phyloP scores from a whole-genome alignment of 2,329 filamentous ascomycete species.

The Thermoascus crustaceus region DNA sequence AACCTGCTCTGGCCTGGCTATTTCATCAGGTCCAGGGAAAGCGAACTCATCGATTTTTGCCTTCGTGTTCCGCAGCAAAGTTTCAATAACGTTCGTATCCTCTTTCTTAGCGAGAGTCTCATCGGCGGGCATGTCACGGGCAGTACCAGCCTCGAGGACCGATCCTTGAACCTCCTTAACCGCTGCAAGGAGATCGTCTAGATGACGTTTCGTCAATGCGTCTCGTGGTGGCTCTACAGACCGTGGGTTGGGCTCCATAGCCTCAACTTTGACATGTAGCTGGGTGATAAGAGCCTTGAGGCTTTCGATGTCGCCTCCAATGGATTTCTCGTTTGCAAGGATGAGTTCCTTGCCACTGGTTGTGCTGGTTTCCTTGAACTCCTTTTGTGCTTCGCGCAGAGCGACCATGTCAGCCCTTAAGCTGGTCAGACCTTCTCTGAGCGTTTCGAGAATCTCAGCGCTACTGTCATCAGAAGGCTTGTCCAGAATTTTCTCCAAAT shows the following conservation, averaged over 20 bases:
- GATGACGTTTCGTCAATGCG: conserved; percentile 38
- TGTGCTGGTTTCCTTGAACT: conserved; percentile 43
- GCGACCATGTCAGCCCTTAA: conserved; percentile 71
- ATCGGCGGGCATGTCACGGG: conserved; percentile 28
- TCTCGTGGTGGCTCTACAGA: conserved; percentile 31
- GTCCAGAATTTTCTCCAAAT: conserved; percentile 65
- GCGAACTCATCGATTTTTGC: conserved; percentile 74
- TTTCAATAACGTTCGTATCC: conserved; percentile 85
- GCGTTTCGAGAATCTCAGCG: conserved; percentile 79
- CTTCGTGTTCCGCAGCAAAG: conserved; percentile 81
- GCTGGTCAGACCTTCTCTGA: conserved; percentile 71
- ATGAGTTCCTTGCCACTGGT: conserved; percentile 49
- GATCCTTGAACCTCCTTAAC: conserved; percentile 50
- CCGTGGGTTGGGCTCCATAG: conserved; percentile 50
- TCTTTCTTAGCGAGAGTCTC: conserved; percentile 62
- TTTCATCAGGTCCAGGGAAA: conserved; percentile 55
- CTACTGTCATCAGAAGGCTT: conserved; percentile 77
- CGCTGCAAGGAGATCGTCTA: conserved; percentile 39
- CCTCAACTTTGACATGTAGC: conserved; percentile 75
- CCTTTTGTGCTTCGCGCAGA: conserved; percentile 52
- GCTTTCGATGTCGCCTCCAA: conserved; percentile 69
- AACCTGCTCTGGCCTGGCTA: conserved; percentile 56
- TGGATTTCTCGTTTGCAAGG: conserved; percentile 46
- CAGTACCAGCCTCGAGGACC: conserved; percentile 46
- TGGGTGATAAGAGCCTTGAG: conserved; percentile 77